Percentiles rank a stretch among this genome's conserved stretches.
Conservation (phyloP, 768 basidiomycete species). For the Lentinula guzmanii region DNA sequence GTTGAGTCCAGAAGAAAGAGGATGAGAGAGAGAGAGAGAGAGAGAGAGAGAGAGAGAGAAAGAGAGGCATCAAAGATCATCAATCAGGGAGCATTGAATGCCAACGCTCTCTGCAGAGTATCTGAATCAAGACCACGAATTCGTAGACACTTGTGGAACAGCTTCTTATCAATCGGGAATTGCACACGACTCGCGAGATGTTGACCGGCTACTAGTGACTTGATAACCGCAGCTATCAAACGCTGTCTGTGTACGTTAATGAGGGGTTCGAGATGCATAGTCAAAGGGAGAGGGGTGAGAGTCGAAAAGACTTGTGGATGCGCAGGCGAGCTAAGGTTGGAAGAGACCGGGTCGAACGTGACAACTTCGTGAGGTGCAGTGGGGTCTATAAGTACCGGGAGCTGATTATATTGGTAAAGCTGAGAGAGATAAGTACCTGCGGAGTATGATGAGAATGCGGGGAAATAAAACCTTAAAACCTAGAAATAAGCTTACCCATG, state of each 20-base stretch:
- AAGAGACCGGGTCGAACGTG: constrained; percentile 53
- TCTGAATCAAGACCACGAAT: constrained; percentile 59
- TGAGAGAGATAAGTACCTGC: constrained; percentile 75
- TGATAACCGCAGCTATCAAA: constrained; percentile 73
- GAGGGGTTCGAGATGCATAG: constrained; percentile 79
- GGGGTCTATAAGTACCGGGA: constrained; percentile 81
- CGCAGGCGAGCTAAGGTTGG: constrained; percentile 61
- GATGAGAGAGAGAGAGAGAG: too few species aligned
- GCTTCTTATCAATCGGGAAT: constrained; percentile 64
- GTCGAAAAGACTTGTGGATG: constrained; percentile 77
- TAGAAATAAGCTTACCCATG: constrained; percentile 47
- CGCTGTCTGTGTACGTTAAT: constrained; percentile 91
- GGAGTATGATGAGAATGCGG: constrained; percentile 6
- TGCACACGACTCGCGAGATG: constrained; percentile 73
- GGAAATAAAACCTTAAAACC: neutral
- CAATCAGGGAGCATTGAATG: constrained; percentile 16
- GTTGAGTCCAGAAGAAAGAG: neutral
- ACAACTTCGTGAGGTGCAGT: constrained; percentile 70
- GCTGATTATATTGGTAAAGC: constrained; percentile 52
- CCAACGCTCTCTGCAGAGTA: constrained; percentile 42
- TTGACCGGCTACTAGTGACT: constrained; percentile 74
- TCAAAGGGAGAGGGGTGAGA: constrained; percentile 62
- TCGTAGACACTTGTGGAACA: constrained; percentile 71
- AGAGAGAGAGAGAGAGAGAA: too few species aligned
- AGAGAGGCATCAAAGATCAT: neutral